These are phyloP conservation scores for Epipyxis sp. DNA, from an alignment of 108 stramenopile genomes.

Conservation along the genomic window DNA sequence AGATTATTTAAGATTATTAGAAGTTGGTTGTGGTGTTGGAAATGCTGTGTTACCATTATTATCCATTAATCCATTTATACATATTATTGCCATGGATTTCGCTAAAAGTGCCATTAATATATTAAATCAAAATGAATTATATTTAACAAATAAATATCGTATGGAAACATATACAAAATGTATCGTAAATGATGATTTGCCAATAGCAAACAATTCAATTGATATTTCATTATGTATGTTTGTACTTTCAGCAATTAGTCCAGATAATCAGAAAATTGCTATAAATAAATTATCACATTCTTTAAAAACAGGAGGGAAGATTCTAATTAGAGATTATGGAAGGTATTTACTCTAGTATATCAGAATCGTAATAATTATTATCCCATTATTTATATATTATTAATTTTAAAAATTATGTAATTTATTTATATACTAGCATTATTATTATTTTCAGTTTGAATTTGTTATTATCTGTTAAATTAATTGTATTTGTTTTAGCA, in stretches of 20 bases:
- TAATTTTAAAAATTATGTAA: no score
- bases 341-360: no score
- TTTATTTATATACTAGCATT: no score
- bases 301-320: constrained; percentile 62
- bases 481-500: no score
- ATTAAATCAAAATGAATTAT: constrained; percentile 8
- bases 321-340: constrained; percentile 80
- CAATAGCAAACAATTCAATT: constrained; percentile 27
- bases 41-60: constrained; percentile 69
- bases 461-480: no score
- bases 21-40: constrained; percentile 86
- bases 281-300: constrained; percentile 4
- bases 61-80: constrained; percentile 33
- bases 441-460: no score
- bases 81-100: constrained; percentile 33
- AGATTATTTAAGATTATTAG: constrained; percentile 50
- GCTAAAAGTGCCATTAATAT: constrained; percentile 15
- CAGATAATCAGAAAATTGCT: constrained; percentile 36
- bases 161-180: neutral
- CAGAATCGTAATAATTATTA: no score
- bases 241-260: constrained; percentile 72
- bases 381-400: no score
- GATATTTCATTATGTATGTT: constrained; percentile 69
- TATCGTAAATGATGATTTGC: neutral
- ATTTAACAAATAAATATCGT: neutral